A percentile compares a stretch with the other conserved stretches of the same genome.
Evolutionary conservation across 139 green algal species (phyloP).

Genomic region (Chlamydomonas eustigma): DNA sequence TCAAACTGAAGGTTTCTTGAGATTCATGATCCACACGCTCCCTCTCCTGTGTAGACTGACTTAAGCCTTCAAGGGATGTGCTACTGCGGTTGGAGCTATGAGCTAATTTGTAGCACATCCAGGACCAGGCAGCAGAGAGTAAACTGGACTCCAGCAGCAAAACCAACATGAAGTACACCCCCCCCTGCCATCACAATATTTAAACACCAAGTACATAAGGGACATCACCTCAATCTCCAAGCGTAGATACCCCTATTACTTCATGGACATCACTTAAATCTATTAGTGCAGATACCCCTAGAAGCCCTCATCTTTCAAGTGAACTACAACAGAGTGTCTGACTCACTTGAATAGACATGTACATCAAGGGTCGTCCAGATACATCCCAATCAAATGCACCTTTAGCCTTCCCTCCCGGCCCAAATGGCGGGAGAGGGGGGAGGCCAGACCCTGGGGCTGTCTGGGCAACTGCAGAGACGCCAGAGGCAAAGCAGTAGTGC

Average conservation of each 20-base stretch:
- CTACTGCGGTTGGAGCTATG: too few species aligned
- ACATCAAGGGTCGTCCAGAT: conserved; percentile 26
- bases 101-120: not conserved
- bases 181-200: conserved; percentile 30
- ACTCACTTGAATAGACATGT: conserved; percentile 4
- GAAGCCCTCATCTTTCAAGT: too few species aligned
- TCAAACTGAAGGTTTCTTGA: too few species aligned
- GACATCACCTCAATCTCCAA: too few species aligned
- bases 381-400: conserved; percentile 45
- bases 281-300: too few species aligned
- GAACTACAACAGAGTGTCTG: too few species aligned
- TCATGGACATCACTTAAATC: too few species aligned
- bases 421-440: conserved; percentile 10
- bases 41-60: too few species aligned
- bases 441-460: not conserved
- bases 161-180: conserved; percentile 26
- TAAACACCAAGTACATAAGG: too few species aligned
- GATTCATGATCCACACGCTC: too few species aligned
- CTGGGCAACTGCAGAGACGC: conserved; percentile 17
- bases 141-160: conserved; percentile 11
- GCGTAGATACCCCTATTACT: too few species aligned
- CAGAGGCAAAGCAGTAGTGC: conserved; percentile 63
- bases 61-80: too few species aligned
- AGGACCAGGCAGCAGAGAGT: not conserved
- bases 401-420: not conserved